Base-by-base conservation (phyloP, 495 filamentous ascomycete species). In the Jackrogersella multiformis region DNA sequence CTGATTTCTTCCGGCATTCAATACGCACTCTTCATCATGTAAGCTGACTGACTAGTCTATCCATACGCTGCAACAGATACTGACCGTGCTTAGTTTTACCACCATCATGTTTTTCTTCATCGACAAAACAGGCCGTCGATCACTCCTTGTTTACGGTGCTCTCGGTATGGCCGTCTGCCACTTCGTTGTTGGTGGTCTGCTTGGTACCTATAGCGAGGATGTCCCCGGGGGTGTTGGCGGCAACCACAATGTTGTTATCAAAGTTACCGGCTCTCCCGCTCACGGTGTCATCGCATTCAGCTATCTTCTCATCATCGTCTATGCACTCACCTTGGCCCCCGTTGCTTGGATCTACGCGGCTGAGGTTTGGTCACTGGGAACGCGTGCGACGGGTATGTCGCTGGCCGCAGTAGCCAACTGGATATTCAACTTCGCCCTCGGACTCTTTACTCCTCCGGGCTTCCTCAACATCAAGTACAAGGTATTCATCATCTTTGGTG, bases 391-490 rank as follows among this genome's bases (percentile, higher is more conserved):
- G 30, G 90, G 89, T 12, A 90, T 92, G 79, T 85, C 83, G 18
- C 77, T 91, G 20, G 85, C 89, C 0, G 85, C 89, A 0, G 80
- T 88, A 21, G 85, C 85, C 2, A 92, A 93, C 76, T 91, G 89
- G 89, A 81, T 90, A 13, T 92, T 91, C 81, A 91, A 91, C 79
- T 91, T 91, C 68, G 89, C 88, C 0, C 75, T 92, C 3, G 89
- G 86, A 4, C 82, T 89, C 70, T 92, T 92, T 73, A 84, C 89
- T 4, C 88, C 90, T 1, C 88, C 89, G 0, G 88, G 84, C 0
- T 90, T 93, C 74, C 77, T 82, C 58, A 91, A 90, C 74, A 92
- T 92, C 67, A 81, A 82, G 36, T 92, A 89, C 82, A 88, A 87
- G 74, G 80, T 85, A 0, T 92, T 91, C 61, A 88, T 92, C 66